These are phyloP conservation scores for Pochonia chlamydosporia DNA, from an alignment of 2,329 filamentous ascomycete species.

Conservation along the genomic window DNA sequence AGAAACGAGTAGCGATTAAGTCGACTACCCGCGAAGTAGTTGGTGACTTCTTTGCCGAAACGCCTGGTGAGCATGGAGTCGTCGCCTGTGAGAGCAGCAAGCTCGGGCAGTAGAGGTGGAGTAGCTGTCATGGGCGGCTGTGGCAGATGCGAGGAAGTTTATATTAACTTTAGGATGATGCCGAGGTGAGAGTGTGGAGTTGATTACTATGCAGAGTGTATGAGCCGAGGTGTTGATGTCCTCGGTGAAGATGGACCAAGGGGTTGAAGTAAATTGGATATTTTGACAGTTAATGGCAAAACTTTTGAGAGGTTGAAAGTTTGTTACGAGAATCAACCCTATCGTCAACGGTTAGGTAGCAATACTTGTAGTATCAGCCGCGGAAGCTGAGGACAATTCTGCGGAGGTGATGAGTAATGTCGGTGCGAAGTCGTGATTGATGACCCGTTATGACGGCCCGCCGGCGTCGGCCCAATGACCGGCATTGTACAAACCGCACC, in stretches of 20 bases:
- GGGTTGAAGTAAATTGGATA: too few relatives aligned
- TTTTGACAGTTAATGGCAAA: not conserved
- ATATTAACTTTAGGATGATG: not conserved
- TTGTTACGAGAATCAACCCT: too few relatives aligned
- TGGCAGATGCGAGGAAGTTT: not conserved
- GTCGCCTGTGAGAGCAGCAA: conserved; percentile 39
- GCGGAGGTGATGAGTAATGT: not conserved
- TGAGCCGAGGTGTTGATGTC: too few relatives aligned
- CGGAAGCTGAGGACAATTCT: not conserved
- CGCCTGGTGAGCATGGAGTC: conserved; percentile 67
- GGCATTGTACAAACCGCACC: too few relatives aligned
- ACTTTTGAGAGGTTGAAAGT: not conserved
- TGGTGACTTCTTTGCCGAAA: conserved; percentile 74
- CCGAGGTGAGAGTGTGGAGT: too few relatives aligned
- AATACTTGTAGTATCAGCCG: not conserved
- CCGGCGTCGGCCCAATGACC: not conserved
- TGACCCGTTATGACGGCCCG: not conserved
- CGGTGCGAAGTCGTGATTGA: not conserved
- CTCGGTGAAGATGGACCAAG: too few relatives aligned
- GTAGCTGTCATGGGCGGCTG: conserved; percentile 23
- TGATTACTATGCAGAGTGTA: too few relatives aligned
- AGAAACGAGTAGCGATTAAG: conserved; percentile 78
- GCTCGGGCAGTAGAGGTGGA: conserved; percentile 33
- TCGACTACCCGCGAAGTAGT: conserved; percentile 77
- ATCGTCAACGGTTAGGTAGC: too few relatives aligned